Evolutionary conservation across 2,329 filamentous ascomycete genomes (phyloP).

Genomic region (Xylariaceae sp.): DNA sequence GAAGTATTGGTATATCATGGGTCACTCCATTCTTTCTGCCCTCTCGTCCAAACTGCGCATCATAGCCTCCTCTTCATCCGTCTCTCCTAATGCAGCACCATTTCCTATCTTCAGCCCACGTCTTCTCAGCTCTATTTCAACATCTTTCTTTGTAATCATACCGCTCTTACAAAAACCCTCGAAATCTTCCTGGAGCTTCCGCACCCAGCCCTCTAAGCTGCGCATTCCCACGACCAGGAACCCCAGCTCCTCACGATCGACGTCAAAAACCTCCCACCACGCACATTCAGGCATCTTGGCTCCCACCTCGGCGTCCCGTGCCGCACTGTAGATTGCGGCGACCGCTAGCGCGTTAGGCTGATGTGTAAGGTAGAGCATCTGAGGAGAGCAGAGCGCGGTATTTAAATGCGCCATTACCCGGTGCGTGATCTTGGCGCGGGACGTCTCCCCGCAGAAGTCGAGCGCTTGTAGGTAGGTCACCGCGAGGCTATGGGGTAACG

Average conservation of each 20-base stretch:
- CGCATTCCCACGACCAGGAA: conserved; percentile 87
- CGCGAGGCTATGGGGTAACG: conserved; percentile 83
- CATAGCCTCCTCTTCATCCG: conserved; percentile 51
- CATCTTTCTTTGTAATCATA: conserved; percentile 62
- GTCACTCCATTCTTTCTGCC: conserved; percentile 37
- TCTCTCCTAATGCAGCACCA: conserved; percentile 20
- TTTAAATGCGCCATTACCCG: conserved; percentile 82
- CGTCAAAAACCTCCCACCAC: conserved; percentile 99
- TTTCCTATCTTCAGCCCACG: conserved; percentile 49
- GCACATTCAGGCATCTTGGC: conserved; percentile 81
- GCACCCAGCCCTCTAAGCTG: conserved; percentile 76
- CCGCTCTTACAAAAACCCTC: conserved; percentile 50
- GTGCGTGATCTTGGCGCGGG: conserved; percentile 61
- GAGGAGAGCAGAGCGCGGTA: conserved; percentile 81
- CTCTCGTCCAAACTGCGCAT: conserved; percentile 49
- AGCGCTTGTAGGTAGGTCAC: conserved; percentile 93
- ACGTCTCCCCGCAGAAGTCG: conserved; percentile 59
- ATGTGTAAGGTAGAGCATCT: conserved; percentile 89
- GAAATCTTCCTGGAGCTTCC: conserved; percentile 63
- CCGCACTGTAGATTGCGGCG: conserved; percentile 88
- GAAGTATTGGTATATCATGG: background rate
- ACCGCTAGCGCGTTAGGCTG: conserved; percentile 86
- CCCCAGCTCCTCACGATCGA: conserved; percentile 90
- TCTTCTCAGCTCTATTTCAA: conserved; percentile 66
- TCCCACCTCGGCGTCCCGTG: conserved; percentile 66